Base-by-base conservation (phyloP, 768 basidiomycete species). In the Rhizopogon vinicolor region DNA sequence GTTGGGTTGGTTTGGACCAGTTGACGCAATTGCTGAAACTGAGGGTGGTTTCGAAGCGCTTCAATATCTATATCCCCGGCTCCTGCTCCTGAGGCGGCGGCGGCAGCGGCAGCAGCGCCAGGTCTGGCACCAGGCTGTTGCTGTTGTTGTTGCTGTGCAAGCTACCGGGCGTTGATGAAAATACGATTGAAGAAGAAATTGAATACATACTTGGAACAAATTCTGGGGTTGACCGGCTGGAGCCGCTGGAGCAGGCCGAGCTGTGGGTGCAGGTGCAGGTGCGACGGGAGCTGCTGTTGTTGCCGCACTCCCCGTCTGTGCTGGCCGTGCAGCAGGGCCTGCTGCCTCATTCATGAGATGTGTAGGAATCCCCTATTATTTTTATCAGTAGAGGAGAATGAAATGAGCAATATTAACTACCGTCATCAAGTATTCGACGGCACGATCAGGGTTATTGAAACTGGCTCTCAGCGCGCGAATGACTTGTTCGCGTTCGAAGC, bases 381-480 rank as follows among this genome's bases (percentile, higher is more conserved):
- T 25, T 53, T 54, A 55, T 58, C 60, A 51, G 62, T 14, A 51
- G 46, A n/a, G 37, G 31, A 46, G 40, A 54, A 49, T 48, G 37
- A 44, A 19, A 44, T 41, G 45, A 60, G 46, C 9, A 41, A 52
- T 29, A 18, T 12, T 12, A 74, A 87, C 61, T 62, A 95, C 96
- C 57, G 67, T 96, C 83, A 98, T 87, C 53, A 99, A 75, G 71
- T 99, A 99, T 70, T 99, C 97, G n/a, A 93, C 96, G 7, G 97
- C 97, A 31, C 97, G 83, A 63, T 98, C 94, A 7, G 97, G 91
- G 72, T 99, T 98, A 72, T 99, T 99, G 75, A 82, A 99, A 66
- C 91, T 94, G 28, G 95, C 97, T 56, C 93, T 79, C 68, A 99
- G 68, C 3, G 95, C 94, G 14, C 86, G 82, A 64, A 85, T 71